Percentiles rank a stretch among this genome's conserved stretches.
These are phyloP conservation scores for Clitopilus hobsonii DNA, from an alignment of 768 basidiomycete species.

Conservation along the genomic window DNA sequence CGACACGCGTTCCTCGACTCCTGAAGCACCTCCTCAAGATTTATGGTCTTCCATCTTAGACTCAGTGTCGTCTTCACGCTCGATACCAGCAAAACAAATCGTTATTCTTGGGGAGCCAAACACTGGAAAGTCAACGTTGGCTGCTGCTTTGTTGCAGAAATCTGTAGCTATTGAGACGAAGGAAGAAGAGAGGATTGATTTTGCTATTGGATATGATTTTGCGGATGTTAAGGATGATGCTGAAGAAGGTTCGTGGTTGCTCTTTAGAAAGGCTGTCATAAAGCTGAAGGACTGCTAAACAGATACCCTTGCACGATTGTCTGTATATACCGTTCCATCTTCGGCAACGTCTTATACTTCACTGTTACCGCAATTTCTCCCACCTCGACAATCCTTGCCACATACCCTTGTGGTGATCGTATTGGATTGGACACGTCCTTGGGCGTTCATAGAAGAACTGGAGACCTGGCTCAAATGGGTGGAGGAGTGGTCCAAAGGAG, in stretches of 20 bases:
- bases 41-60: slow-evolving; percentile 93
- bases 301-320: slow-evolving; percentile 89
- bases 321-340: slow-evolving; percentile 88
- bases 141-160: slow-evolving; percentile 69
- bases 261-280: slow-evolving; percentile 1
- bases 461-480: slow-evolving; percentile 84
- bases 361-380: slow-evolving; percentile 74
- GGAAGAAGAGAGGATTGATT: slow-evolving; percentile 61
- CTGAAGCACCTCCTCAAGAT: slow-evolving; percentile 72
- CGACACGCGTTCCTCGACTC: slow-evolving; percentile 58
- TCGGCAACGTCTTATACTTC: slow-evolving; percentile 65
- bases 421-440: slow-evolving; percentile 94
- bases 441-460: slow-evolving; percentile 84
- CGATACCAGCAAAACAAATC: slow-evolving; percentile 83
- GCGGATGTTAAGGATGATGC: slow-evolving; percentile 87
- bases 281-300: slow-evolving; percentile 3
- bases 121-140: slow-evolving; percentile 75
- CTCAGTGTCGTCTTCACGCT: slow-evolving; percentile 75
- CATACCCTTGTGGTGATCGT: slow-evolving; percentile 80
- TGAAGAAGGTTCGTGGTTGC: slow-evolving; percentile 71
- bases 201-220: slow-evolving; percentile 92
- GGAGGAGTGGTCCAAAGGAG: slow-evolving; percentile 73
- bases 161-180: slow-evolving; percentile 48
- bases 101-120: slow-evolving; percentile 77
- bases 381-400: slow-evolving; percentile 59